Evolutionary conservation across 176 grass and related monocot species (phyloP).

Genomic region (Microstegium vimineum): DNA sequence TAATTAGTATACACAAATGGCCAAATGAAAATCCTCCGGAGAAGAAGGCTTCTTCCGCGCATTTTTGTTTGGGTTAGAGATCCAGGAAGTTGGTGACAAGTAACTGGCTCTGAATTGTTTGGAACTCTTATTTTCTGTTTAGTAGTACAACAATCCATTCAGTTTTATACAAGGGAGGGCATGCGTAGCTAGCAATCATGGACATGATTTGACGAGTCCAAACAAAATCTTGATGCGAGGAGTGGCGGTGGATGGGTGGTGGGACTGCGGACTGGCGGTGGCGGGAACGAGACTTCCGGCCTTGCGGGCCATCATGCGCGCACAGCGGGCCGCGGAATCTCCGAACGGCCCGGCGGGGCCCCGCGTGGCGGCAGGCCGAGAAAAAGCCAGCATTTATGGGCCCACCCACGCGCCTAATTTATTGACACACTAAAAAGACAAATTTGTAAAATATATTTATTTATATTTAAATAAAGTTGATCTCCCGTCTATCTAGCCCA

Average conservation of each 20-base stretch:
- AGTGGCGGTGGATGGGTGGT: background rate
- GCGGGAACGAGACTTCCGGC: background rate
- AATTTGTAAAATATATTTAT: background rate
- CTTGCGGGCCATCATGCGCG: background rate
- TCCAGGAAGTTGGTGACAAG: background rate
- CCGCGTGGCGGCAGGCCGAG: background rate
- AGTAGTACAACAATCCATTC: background rate
- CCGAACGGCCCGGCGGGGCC: background rate
- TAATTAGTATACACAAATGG: background rate
- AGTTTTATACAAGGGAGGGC: background rate
- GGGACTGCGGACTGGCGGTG: background rate
- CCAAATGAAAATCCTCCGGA: background rate
- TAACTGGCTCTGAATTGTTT: too few species aligned
- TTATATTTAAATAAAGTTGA: too few species aligned
- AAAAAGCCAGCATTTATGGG: background rate
- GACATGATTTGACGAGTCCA: background rate
- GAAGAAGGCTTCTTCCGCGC: background rate
- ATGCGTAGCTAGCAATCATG: background rate
- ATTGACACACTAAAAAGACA: background rate
- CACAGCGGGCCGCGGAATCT: slow-evolving; percentile 26
- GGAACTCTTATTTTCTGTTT: background rate
- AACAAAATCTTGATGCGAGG: background rate
- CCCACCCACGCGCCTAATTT: background rate
- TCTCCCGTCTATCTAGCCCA: too few species aligned
- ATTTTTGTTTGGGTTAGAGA: background rate